These are phyloP conservation scores for Flaveria sonorensis DNA, from an alignment of 129 eudicot species.

Conservation along the genomic window DNA sequence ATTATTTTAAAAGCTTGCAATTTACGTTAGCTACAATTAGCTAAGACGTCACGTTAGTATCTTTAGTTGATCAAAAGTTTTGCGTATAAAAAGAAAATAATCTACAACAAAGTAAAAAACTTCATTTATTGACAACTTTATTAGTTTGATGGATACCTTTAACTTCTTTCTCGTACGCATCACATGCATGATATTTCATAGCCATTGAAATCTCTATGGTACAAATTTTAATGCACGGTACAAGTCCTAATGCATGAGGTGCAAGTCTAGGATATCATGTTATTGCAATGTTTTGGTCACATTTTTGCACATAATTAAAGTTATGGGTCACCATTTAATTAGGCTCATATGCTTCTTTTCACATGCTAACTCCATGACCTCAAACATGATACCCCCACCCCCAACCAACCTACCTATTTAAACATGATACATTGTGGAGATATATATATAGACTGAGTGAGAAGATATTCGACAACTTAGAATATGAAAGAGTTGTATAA, in stretches of 20 bases:
- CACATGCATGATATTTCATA: no score
- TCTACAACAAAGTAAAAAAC: background rate
- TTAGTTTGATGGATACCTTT: background rate
- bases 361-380: conserved; percentile 11
- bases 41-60: background rate
- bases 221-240: conserved; percentile 6
- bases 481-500: conserved; percentile 32
- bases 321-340: background rate
- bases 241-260: background rate
- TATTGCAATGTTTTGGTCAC: conserved; percentile 11
- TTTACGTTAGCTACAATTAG: background rate
- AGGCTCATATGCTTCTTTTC: conserved; percentile 6
- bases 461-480: background rate
- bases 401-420: conserved; percentile 1
- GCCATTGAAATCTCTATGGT: background rate
- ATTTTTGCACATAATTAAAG: conserved; percentile 4
- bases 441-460: conserved; percentile 19
- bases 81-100: background rate
- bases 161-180: background rate
- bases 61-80: background rate
- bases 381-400: conserved; percentile 15
- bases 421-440: conserved; percentile 9
- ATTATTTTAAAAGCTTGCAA: background rate
- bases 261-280: background rate
- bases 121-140: background rate